Conservation (phyloP, 176 grass and related monocot species). For the Rhipidocladum racemiflorum region DNA sequence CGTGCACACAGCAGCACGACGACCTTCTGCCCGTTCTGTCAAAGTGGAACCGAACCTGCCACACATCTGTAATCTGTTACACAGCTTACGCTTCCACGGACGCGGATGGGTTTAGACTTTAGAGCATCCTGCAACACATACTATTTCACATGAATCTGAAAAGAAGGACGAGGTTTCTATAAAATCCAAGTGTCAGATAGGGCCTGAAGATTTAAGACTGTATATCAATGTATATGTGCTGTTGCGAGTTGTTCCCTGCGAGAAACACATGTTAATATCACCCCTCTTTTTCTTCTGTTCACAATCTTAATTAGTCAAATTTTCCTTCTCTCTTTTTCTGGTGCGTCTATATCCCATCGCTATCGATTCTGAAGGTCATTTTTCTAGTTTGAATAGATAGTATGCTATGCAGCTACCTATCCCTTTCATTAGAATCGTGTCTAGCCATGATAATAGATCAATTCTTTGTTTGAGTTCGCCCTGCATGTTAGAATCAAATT, state of each 20-base stretch:
- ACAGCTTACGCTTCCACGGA: background rate
- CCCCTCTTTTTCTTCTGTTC: too few species aligned
- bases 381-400: too few species aligned
- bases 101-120: background rate
- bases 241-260: background rate
- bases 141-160: background rate
- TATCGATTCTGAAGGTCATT: too few species aligned
- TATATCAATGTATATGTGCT: too few species aligned
- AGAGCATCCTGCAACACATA: background rate
- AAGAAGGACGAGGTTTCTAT: background rate
- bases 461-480: too few species aligned
- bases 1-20: background rate
- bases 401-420: too few species aligned
- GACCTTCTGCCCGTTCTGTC: background rate
- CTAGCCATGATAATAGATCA: background rate
- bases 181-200: background rate
- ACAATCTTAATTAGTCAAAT: too few species aligned
- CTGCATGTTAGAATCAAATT: too few species aligned
- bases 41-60: background rate
- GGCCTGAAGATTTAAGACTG: background rate
- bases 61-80: constrained; percentile 19
- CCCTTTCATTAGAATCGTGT: background rate
- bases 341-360: too few species aligned
- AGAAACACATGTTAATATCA: background rate
- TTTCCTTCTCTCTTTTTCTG: too few species aligned